Percentiles rank a stretch among this genome's conserved stretches.
Conservation (phyloP, 1,284 basidiomycete species). For the Trichosporon sp. region DNA sequence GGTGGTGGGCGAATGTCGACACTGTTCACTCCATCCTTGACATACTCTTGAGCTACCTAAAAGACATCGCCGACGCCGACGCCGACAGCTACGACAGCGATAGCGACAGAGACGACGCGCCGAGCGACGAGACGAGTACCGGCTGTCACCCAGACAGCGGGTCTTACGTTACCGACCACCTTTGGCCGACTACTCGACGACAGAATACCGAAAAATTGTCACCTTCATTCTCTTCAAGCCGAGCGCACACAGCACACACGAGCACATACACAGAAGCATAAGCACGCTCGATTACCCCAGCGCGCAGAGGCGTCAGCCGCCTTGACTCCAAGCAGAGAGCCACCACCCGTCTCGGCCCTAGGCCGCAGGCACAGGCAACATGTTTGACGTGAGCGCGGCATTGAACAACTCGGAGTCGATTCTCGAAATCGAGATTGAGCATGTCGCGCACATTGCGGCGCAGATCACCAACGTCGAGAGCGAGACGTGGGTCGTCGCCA, state of each 20-base stretch:
- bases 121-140: background rate
- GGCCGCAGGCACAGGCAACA: background rate
- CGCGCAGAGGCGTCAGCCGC: background rate
- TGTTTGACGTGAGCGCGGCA: background rate
- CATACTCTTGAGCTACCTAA: background rate
- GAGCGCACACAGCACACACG: background rate
- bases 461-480: constrained; percentile 18
- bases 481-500: constrained; percentile 35
- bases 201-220: background rate
- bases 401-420: background rate
- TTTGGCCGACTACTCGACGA: too few relatives aligned
- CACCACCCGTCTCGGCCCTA: background rate
- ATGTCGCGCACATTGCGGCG: constrained; percentile 11
- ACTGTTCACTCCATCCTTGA: background rate
- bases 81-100: too few relatives aligned
- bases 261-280: background rate
- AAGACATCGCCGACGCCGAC: too few relatives aligned
- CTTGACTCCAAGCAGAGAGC: background rate
- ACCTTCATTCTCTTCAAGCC: background rate
- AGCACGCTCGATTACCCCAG: background rate
- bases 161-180: background rate
- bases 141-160: background rate
- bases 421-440: background rate
- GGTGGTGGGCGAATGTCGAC: too few relatives aligned
- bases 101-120: background rate